Base-by-base conservation (phyloP, 805 yeast species). In the Hanseniaspora hatyaiensis region DNA sequence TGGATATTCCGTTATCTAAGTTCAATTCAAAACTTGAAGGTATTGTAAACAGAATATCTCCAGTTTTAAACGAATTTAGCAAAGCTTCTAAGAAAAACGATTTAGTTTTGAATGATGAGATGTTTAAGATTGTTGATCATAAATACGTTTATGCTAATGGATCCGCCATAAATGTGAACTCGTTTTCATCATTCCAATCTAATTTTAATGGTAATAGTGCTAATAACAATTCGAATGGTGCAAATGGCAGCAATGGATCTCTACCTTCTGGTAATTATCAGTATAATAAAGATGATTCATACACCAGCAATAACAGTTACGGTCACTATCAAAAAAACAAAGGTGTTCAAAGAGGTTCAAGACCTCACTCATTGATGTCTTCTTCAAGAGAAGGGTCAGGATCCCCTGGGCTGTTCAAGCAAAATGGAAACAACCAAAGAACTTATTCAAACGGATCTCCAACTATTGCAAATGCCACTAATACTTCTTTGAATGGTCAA, bases 11-110 rank as follows among this genome's bases (percentile, higher is more conserved):
- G 8, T 16, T n/a, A 3, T 11, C 32, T 6, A 37, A 45, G 13
- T 45, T 45, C 28, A 37, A 37, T 9, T 37, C 32, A 3, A 45
- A 45, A 18, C 30, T 45, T 18, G 42, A 45, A 19, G 34, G 38
- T n/a, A 31, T 45, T 23, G 23, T 37, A 4, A 45, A 45, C 32
- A 45, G 42, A 45, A 23, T 45, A 11, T 16, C 31, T n/a, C 42
- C 49, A n/a, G 1, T 45, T 8, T 22, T 45, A 19, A 45, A 45
- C 18, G 26, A 30, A 22, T 45, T 31, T 24, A 45, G 37, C 24
- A 23, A 22, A 12, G 29, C 20, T 19, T 18, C 13, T 20, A 9
- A 31, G 6, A 30, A 12, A 3, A 26, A 37, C 1, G 18, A 15
- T 18, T 15, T 29, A 11, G 11, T 26, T 26, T 8, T 8, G 8